These are phyloP conservation scores for Mycoemilia scoparia DNA, from an alignment of 192 early-diverging fungal species.

Conservation along the genomic window DNA sequence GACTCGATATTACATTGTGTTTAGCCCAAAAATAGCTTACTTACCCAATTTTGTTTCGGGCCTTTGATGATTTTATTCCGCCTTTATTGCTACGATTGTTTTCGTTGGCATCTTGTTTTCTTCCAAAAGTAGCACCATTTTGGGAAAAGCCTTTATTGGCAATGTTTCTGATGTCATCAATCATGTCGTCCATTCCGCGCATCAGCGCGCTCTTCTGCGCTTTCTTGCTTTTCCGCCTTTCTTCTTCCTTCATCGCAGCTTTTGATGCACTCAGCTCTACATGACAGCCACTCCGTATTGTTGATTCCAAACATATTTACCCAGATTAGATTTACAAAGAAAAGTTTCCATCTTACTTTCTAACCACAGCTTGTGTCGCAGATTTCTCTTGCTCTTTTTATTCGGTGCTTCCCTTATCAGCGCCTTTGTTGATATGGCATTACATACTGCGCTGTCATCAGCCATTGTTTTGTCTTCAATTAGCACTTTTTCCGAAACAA, in stretches of 20 bases:
- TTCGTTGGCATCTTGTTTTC: conserved; percentile 5
- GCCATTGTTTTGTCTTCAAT: neutral
- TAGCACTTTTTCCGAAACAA: conserved; percentile 6
- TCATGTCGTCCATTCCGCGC: conserved; percentile 30
- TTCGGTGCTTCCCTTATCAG: neutral
- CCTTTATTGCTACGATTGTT: conserved; percentile 1
- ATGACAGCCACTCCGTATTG: neutral
- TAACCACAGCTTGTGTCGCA: conserved; percentile 41
- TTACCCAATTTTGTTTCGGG: neutral
- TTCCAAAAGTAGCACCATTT: too few relatives aligned
- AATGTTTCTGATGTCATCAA: conserved; percentile 20
- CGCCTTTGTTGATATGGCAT: neutral
- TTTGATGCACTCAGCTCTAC: conserved; percentile 35
- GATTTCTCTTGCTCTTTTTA: conserved; percentile 35
- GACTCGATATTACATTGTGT: too few relatives aligned
- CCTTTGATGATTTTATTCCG: neutral
- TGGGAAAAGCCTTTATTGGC: too few relatives aligned
- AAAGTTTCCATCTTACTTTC: conserved; percentile 22
- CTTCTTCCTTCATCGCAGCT: conserved; percentile 26
- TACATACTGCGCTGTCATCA: too few relatives aligned
- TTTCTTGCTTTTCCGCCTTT: conserved; percentile 16
- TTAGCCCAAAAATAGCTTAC: too few relatives aligned
- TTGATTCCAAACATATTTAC: neutral
- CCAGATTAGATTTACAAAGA: neutral
- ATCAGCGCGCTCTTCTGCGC: conserved; percentile 29